Evolutionary conservation across 345 rosid species (phyloP), one percentile per base, ranked within the genome.

Genomic region (Euphorbia lathyris): DNA sequence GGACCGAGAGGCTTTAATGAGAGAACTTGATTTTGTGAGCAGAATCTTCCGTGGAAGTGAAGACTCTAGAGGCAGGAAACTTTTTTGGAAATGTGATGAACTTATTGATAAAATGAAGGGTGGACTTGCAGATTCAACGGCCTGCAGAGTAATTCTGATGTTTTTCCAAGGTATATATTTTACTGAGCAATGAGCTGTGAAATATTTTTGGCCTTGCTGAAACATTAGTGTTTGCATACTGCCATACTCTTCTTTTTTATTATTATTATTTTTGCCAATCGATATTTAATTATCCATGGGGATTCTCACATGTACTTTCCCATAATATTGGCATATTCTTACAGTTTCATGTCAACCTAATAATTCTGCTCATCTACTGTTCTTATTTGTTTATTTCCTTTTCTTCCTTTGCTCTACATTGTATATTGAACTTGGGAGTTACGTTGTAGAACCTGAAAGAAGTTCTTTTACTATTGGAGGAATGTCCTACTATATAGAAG

Each of bases 71-170:
- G 97, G 98, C 32, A 80, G 92, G 80, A 91, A 86, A 61, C 87
- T 96, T 34, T 89, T 84, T 75, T 81, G 97, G 97, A 89, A 92
- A 80, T 96, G 99, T 48, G 92, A 88, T 69, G 97, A 96, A 0
- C 89, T 96, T 53, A 76, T 81, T 0, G 97, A 90, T 13, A 90
- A 89, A 80, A 86, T 96, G 83, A 96, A 87, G 83, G 82, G 86
- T 70, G 98, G 97, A 36, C 72, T 86, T 60, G 74, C 61, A 0
- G 98, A 89, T 77, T 82, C 95, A 22, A 68, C 87, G 26, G 93
- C 98, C 67, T 85, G 97, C 80, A 80, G 92, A 79, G 75, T 70
- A 52, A 89, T 96, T 72, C 83, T 92, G 69, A 74, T 83, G 77
- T 92, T 88, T 80, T 96, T 96, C 83, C 93, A 90, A 86, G 99